Base-by-base conservation (phyloP, 1,139 yeast species). In the Suhomyces bokatorum region DNA sequence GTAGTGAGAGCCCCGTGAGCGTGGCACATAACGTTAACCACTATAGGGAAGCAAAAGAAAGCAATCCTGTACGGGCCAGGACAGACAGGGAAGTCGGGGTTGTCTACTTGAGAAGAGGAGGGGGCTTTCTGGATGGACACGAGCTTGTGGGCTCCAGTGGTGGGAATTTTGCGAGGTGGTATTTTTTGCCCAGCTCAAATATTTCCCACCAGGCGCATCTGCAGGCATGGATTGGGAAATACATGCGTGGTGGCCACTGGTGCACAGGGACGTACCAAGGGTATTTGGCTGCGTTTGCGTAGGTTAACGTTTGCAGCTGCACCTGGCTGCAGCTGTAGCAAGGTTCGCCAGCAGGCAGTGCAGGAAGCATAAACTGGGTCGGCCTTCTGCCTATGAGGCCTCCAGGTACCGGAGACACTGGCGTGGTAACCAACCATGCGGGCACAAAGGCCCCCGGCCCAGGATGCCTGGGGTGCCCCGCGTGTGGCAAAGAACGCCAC, bases 11-110 rank as follows among this genome's bases (percentile, higher is more conserved):
- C 35, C 28, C 36, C 15, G 29, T 5, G 20, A 3, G 29, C 29
- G 22, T 34, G 30, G 36, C 36, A 34, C 36, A 34, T 34, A 34
- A 34, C 36, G 36, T 24, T 34, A 34, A 34, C 36, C 36, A 34
- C 36, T 34, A 34, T 24, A 34, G 29, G 29, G 29, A 34, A 13
- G 35, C 30, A 24, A 34, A 22, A 34, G 36, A 34, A 34, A 34
- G 29, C 17, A 34, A 32, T 20, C 13, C 27, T 32, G 12, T 20
- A 32, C 27, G 13, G 35, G 26, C 27, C 35, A 24, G 17, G 6
- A 12, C 29, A 13, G 30, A 14, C 29, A 26, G 31, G 37, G 30
- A 16, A 35, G 38, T 12, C 26, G 24, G 26, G 16, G 30, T 24
- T 15, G 38, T 20, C 24, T 26, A 26, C 12, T 24, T 30, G 15